A percentile compares a stretch with the other conserved stretches of the same genome.
Evolutionary conservation across 2,329 filamentous ascomycete genomes (phyloP).

Genomic region (Fusarium ambrosium): DNA sequence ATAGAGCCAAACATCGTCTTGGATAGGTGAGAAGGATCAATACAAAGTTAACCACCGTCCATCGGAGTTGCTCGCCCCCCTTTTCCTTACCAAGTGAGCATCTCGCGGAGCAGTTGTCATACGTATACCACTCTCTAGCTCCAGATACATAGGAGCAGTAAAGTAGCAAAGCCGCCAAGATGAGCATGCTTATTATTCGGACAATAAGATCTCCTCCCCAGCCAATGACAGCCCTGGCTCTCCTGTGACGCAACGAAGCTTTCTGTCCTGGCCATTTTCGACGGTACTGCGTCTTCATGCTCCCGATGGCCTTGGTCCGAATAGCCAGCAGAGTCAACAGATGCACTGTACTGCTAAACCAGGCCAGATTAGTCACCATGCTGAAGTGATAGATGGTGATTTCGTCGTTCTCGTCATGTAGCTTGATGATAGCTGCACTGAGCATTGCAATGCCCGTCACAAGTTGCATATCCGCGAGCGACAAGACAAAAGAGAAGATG

Average conservation of each 20-base stretch:
- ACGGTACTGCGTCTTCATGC: background rate
- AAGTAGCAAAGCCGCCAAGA: background rate
- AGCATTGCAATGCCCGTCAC: conserved; percentile 2
- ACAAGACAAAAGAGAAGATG: background rate
- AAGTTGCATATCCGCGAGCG: background rate
- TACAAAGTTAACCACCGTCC: background rate
- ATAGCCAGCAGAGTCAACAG: background rate
- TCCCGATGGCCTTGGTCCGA: background rate
- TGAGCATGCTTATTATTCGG: background rate
- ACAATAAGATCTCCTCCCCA: background rate
- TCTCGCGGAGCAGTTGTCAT: background rate
- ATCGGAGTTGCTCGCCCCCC: background rate
- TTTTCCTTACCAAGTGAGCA: background rate
- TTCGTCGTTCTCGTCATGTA: background rate
- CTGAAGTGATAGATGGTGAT: background rate
- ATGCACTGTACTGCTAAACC: background rate
- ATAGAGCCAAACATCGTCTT: background rate
- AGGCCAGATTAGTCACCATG: background rate
- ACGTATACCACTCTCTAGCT: background rate
- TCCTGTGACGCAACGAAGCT: background rate
- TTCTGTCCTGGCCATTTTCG: background rate
- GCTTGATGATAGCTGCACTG: background rate
- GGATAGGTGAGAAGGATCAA: background rate
- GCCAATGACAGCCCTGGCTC: background rate
- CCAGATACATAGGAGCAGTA: conserved; percentile 2